A percentile compares a stretch with the other conserved stretches of the same genome.
Conservation (phyloP, 108 stramenopile genomes). For the Hondaea fermentalgiana region DNA sequence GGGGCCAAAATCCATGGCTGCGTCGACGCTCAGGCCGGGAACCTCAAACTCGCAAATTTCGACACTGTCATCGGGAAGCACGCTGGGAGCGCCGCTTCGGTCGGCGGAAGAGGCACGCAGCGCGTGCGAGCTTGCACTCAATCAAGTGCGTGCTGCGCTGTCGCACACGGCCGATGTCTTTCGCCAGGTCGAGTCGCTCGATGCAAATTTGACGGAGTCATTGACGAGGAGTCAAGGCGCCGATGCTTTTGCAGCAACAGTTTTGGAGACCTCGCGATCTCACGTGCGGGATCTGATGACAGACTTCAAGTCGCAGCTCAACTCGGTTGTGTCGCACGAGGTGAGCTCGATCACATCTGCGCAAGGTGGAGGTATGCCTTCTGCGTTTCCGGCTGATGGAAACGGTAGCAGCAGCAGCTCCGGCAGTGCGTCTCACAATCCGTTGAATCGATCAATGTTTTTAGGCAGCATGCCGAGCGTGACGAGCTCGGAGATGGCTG, state of each 20-base stretch:
- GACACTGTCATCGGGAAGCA: background rate
- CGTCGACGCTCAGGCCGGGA: background rate
- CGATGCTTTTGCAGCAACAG: background rate
- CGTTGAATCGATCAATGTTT: background rate
- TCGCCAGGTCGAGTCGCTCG: conserved; percentile 8
- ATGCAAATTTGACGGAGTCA: background rate
- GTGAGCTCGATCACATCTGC: background rate
- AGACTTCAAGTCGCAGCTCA: background rate
- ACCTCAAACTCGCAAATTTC: background rate
- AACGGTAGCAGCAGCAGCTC: too few species aligned
- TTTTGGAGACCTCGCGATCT: background rate
- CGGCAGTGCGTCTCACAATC: background rate
- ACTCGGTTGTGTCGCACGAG: background rate
- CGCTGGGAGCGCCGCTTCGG: background rate
- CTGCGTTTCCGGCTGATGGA: background rate
- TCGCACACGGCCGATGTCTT: background rate
- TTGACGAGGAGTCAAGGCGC: background rate
- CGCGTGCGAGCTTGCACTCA: background rate
- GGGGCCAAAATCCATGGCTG: background rate
- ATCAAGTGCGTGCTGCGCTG: background rate
- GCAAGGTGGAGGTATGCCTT: background rate
- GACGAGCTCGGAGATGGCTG: background rate
- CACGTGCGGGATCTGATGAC: background rate
- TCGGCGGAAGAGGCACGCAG: background rate
- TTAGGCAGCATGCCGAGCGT: background rate